Evolutionary conservation across 2,329 filamentous ascomycete species (phyloP), one percentile per base, ranked within the genome.

Genomic region (Trichophyton benhamiae): DNA sequence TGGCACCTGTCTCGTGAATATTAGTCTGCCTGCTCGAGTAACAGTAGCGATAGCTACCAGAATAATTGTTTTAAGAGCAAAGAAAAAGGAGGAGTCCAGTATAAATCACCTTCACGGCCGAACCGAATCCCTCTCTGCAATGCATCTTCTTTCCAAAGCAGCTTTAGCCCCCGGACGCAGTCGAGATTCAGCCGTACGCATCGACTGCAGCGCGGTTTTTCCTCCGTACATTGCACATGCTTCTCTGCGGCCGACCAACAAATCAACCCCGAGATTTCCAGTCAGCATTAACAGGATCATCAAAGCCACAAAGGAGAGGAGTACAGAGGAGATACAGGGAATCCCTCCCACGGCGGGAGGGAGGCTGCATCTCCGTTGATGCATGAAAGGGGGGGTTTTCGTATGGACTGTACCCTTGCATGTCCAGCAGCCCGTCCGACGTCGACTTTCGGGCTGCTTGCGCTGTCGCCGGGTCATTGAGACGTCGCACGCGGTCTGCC

Each of bases 151-250:
- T 67, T 66, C 62, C 68, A 71, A 22, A 71, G 64, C 30, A 72
- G 60, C 48, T 65, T 68, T 44, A 72, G 61, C 49, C 69, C 63
- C 49, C 65, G 65, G 42, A 63, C 59, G 36, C 70, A 72, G 5
- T 63, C 33, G 8, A 71, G 59, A 11, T 63, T 62, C 38, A 71
- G 65, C 25, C 67, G 59, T 55, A 66, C 63, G 63, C 70, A 72
- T 36, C 70, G 69, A 15, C 58, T 60, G 60, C 70, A 72, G 33
- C 60, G 58, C 8, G 70, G 70, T 49, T 62, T 61, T 58, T 72
- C 69, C 58, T 72, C 70, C 13, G 69, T 69, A 58, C 70, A 72
- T 46, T 66, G 68, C 36, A 71, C 68, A 62, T 72, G 70, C 57
- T 68, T 69, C 42, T 67, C 67, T 68, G 20, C 42, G 15, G 27